phyloP scores from a whole-genome alignment of 208 protist genomes.

The Plasmodiophora brassicae region DNA sequence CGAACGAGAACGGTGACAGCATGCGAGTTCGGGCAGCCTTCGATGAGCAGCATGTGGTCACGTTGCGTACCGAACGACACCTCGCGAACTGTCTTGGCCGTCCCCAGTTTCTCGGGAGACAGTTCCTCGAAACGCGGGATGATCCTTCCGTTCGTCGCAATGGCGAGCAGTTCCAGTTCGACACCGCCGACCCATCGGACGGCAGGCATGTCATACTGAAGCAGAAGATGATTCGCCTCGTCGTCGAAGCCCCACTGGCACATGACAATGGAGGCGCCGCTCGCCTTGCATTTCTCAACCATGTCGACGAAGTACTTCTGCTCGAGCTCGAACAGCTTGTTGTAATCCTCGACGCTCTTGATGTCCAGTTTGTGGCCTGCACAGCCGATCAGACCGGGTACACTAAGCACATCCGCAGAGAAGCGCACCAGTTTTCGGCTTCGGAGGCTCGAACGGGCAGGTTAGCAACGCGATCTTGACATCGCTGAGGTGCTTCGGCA shows the following conservation, averaged over 20 bases:
- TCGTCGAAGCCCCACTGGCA: conserved; percentile 99
- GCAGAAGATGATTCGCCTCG: conserved; percentile 99
- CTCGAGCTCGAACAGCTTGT: conserved; percentile 88
- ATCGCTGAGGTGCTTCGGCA: conserved; percentile 80
- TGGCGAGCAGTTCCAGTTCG: conserved; percentile 99
- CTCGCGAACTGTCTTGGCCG: conserved; percentile 69
- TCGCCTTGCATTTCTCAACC: conserved; percentile 80
- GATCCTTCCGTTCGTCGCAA: conserved; percentile 97
- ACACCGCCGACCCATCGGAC: conserved; percentile 98
- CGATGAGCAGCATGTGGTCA: conserved; percentile 95
- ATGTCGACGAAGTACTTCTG: conserved; percentile 95
- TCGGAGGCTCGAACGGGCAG: conserved; percentile 99
- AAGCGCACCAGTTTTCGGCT: conserved; percentile 99
- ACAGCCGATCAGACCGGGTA: too few species aligned
- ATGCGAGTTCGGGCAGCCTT: conserved; percentile 93
- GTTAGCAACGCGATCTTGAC: conserved; percentile 99
- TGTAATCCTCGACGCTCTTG: conserved; percentile 60
- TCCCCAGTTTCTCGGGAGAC: conserved; percentile 88
- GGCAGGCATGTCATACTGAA: conserved; percentile 95
- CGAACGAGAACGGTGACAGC: conserved; percentile 98
- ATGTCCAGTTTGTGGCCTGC: conserved; percentile 96
- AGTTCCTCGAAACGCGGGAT: conserved; percentile 98
- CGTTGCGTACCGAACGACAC: conserved; percentile 62
- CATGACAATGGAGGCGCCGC: conserved; percentile 94
- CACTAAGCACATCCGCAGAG: too few species aligned